phyloP scores from a whole-genome alignment of 2,329 filamentous ascomycete genomes.

The Fusarium pseudocircinatum region DNA sequence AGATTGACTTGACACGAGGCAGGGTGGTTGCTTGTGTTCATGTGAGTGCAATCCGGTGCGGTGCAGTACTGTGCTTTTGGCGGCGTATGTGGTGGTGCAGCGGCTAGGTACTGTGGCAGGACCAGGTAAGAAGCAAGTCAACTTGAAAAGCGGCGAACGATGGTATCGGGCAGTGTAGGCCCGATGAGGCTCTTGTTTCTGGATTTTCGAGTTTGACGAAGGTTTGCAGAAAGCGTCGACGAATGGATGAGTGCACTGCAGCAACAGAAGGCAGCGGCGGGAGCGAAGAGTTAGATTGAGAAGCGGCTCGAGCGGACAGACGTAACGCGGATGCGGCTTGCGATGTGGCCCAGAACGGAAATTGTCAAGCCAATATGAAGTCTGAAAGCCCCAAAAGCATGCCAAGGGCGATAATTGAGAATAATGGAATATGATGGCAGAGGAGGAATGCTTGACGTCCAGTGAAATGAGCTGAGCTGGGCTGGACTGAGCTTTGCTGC shows the following conservation, averaged over 20 bases:
- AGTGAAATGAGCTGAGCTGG: slow-evolving; percentile 43
- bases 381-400: slow-evolving; percentile 30
- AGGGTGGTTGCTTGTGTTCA: slow-evolving; percentile 37
- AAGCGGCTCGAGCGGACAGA: slow-evolving; percentile 22
- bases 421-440: slow-evolving; percentile 42
- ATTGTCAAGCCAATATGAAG: slow-evolving; percentile 26
- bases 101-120: slow-evolving; percentile 32
- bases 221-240: slow-evolving; percentile 30
- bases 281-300: slow-evolving; percentile 10
- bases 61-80: slow-evolving; percentile 35
- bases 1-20: slow-evolving; percentile 22
- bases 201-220: slow-evolving; percentile 22
- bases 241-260: slow-evolving; percentile 9
- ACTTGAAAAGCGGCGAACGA: slow-evolving; percentile 3
- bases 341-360: slow-evolving; percentile 29
- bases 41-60: slow-evolving; percentile 33
- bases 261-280: slow-evolving; percentile 6
- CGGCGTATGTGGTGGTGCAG: slow-evolving; percentile 39
- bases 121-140: slow-evolving; percentile 27
- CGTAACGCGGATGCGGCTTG: slow-evolving; percentile 17
- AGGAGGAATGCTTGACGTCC: slow-evolving; percentile 43
- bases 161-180: slow-evolving; percentile 9
- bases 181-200: slow-evolving; percentile 29
- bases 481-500: slow-evolving; percentile 27
- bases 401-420: slow-evolving; percentile 18